Evolutionary conservation across 495 filamentous ascomycete genomes (phyloP).

Genomic region (Staphylotrichum tortipilum): DNA sequence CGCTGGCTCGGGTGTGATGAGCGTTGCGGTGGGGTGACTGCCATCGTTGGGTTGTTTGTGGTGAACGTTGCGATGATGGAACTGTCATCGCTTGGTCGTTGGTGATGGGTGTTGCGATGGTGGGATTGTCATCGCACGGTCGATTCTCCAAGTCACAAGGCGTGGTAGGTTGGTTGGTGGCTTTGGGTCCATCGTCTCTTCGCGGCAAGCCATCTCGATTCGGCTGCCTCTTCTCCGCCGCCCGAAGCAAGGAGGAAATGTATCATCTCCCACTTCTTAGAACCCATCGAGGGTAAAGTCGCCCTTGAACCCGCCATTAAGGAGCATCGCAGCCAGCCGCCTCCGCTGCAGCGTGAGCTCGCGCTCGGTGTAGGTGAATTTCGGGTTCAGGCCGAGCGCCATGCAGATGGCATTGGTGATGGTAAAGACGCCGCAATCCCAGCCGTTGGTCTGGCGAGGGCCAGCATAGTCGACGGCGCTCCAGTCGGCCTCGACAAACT

Average conservation of each 20-base stretch:
- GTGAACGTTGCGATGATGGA: no score
- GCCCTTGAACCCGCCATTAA: constrained; percentile 54
- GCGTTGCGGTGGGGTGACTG: no score
- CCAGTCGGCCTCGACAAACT: constrained; percentile 59
- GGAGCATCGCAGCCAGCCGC: constrained; percentile 59
- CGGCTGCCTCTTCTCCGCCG: no score
- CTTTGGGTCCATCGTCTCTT: no score
- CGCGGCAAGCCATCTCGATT: no score
- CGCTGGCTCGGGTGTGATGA: no score
- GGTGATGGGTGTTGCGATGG: no score
- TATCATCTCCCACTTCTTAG: constrained; percentile 2
- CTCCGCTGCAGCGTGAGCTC: constrained; percentile 52
- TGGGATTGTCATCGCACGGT: no score
- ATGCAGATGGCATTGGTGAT: constrained; percentile 66
- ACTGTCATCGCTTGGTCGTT: no score
- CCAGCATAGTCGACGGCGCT: constrained; percentile 33
- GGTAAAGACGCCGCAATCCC: constrained; percentile 76
- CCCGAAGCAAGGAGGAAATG: not conserved
- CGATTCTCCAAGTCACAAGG: no score
- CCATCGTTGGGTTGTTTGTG: no score
- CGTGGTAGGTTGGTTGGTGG: no score
- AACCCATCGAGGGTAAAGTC: constrained; percentile 35
- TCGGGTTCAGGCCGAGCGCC: constrained; percentile 54
- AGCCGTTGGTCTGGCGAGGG: constrained; percentile 58
- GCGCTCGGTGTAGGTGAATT: constrained; percentile 40